These are phyloP conservation scores for Coix lacrymajobi DNA, from an alignment of 176 grass and related monocot genomes.

Conservation along the genomic window DNA sequence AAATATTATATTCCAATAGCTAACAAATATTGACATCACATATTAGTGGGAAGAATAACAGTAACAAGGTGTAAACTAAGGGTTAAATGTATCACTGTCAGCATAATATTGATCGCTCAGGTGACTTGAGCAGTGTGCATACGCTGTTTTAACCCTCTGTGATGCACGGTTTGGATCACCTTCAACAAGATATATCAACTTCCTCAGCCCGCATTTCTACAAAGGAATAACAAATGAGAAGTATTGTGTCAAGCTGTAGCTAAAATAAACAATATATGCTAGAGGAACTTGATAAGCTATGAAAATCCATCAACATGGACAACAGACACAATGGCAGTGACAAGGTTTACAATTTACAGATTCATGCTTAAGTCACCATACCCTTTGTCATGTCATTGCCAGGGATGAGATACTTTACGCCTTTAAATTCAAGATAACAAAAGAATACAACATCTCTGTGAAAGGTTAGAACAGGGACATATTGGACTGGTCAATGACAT, in stretches of 20 bases:
- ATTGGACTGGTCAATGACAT: neutral
- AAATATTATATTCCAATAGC: neutral
- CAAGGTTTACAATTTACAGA: neutral
- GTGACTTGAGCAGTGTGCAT: conserved; percentile 32
- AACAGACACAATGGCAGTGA: neutral
- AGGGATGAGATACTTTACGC: neutral
- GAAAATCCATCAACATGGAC: neutral
- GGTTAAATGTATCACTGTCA: neutral
- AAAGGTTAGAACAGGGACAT: neutral
- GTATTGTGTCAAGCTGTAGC: neutral
- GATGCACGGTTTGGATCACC: conserved; percentile 50
- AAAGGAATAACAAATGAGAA: conserved; percentile 12
- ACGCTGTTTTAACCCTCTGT: conserved; percentile 72
- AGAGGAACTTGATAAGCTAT: neutral
- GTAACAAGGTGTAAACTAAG: neutral
- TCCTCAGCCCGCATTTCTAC: conserved; percentile 73
- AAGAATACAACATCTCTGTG: neutral
- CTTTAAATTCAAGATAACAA: conserved; percentile 6
- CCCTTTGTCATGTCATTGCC: neutral
- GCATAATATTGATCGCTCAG: neutral
- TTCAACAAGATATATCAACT: conserved; percentile 93
- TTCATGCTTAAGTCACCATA: neutral
- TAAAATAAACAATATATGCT: conserved; percentile 24
- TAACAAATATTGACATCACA: neutral
- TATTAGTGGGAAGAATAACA: neutral